Conservation (phyloP, 495 filamentous ascomycete genomes). For the Rostrohypoxylon terebratum region DNA sequence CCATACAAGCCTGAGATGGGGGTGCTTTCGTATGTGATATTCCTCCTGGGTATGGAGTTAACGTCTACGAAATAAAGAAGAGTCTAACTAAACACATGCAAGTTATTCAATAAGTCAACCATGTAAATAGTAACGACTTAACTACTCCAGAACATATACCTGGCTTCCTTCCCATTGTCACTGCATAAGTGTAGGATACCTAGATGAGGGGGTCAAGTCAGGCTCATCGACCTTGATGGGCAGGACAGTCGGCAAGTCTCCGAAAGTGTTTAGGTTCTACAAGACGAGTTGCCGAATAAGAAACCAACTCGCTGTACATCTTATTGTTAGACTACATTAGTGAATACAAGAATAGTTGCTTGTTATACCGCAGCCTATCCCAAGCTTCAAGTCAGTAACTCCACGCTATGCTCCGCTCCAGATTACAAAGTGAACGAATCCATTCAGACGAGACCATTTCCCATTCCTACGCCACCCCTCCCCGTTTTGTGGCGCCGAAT, state of each 20-base stretch:
- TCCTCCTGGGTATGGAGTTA: neutral
- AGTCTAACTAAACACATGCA: neutral
- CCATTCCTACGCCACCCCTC: neutral
- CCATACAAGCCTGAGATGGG: neutral
- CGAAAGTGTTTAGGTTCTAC: neutral
- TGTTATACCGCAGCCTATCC: neutral
- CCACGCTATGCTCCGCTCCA: neutral
- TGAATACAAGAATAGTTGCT: neutral
- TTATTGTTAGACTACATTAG: neutral
- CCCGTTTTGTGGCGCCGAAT: too few relatives aligned
- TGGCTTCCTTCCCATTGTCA: neutral
- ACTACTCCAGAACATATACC: conserved; percentile 3
- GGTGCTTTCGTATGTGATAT: neutral
- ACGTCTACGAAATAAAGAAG: neutral
- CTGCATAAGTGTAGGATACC: neutral
- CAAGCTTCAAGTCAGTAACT: neutral
- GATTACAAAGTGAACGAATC: neutral
- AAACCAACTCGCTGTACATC: conserved; percentile 7
- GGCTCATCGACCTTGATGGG: conserved; percentile 33
- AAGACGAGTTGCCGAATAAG: neutral
- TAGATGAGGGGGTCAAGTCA: neutral
- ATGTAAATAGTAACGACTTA: neutral
- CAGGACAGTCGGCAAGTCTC: conserved; percentile 12
- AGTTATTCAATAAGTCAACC: neutral
- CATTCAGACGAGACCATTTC: neutral